Evolutionary conservation across 2,329 filamentous ascomycete genomes (phyloP), one percentile per base, ranked within the genome.

Genomic region (Penicillium sp.): DNA sequence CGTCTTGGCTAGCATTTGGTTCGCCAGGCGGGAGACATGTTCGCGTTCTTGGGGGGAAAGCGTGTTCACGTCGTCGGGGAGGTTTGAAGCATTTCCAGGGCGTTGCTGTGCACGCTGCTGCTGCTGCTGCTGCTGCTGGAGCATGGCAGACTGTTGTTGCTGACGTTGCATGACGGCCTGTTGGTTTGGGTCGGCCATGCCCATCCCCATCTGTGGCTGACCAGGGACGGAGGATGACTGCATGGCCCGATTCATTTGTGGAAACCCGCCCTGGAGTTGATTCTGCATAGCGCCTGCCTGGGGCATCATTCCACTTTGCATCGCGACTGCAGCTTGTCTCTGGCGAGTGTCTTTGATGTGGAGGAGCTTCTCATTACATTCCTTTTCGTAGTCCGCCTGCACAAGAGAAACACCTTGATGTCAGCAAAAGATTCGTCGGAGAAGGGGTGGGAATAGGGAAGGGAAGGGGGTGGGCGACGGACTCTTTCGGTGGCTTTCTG

Each of bases 231-330:
- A 69, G 2, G 74, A 75, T 3, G 69, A 56, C 48, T 77, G 75
- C 66, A 77, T 71, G 16, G 63, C 72, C 38, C 69, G 71, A 39
- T 71, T 72, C 46, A 76, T 65, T 41, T 76, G 73, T 9, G 72
- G 67, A 43, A 76, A 75, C 23, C 70, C 67, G 37, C 70, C 69
- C 27, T 60, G 56, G 15, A 66, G 61, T 46, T 69, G 67, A 45
- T 69, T 69, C 43, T 65, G 65, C 34, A 58, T 60, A 8, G 53
- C 56, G 4, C 53, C 58, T 10, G 55, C 56, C 43, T 67, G 65
- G 34, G 60, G 57, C 42, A 31, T 31, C 28, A 31, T 31, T 14
- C 28, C 28, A 16, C 26, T 41, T 14, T 31, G 39, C 32, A 41
- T 35, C n/a, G 66, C 65, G 44, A 62, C 57, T 7, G 59, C 60